Conservation (phyloP, 352 stramenopile species). For the Globisporangium echinulatum region DNA sequence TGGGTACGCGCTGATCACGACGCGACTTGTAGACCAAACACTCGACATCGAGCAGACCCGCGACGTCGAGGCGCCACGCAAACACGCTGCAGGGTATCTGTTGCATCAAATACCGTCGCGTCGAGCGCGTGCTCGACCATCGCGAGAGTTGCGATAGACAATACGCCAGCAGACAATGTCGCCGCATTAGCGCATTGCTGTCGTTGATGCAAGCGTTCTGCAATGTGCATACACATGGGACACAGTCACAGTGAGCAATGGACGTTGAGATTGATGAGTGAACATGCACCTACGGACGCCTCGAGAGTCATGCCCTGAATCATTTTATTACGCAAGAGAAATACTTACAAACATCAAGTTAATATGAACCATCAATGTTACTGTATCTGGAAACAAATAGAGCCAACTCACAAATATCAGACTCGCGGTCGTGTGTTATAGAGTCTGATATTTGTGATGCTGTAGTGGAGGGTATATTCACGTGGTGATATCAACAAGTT, state of each 20-base stretch:
- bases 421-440: too few species aligned
- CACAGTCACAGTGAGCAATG: neutral
- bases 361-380: too few species aligned
- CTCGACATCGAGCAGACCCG: conserved; percentile 17
- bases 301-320: too few species aligned
- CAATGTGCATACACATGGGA: neutral
- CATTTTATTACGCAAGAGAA: too few species aligned
- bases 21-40: conserved; percentile 34
- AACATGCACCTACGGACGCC: neutral
- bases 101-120: conserved; percentile 14
- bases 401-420: too few species aligned
- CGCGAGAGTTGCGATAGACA: conserved; percentile 17
- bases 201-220: conserved; percentile 1
- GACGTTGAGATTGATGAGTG: neutral
- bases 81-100: conserved; percentile 16
- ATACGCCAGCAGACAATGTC: conserved; percentile 37
- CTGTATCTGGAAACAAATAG: too few species aligned
- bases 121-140: conserved; percentile 42
- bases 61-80: conserved; percentile 25
- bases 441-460: too few species aligned
- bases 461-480: too few species aligned
- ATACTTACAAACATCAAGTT: too few species aligned
- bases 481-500: too few species aligned
- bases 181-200: conserved; percentile 35
- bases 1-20: conserved; percentile 16